phyloP scores from a whole-genome alignment of 2,329 filamentous ascomycete species.

The Colletotrichum sojae region DNA sequence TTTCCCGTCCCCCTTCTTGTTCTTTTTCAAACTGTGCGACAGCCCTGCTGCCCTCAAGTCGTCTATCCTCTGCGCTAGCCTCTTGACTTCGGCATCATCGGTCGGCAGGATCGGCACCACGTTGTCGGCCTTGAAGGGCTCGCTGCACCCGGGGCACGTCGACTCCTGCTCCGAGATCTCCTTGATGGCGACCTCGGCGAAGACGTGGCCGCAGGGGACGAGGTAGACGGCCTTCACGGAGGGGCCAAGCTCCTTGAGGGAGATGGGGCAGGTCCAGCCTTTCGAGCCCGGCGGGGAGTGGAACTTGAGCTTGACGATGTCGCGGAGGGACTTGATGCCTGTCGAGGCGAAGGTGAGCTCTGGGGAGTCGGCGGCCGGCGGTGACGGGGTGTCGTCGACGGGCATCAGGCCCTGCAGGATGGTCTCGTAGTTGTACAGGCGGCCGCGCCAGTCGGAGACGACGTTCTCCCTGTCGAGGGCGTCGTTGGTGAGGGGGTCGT shows the following conservation, averaged over 20 bases:
- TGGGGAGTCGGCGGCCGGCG: slow-evolving; percentile 44
- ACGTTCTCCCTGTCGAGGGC: slow-evolving; percentile 78
- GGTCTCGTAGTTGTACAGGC: slow-evolving; percentile 95
- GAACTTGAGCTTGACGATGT: slow-evolving; percentile 90
- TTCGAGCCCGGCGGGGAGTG: slow-evolving; percentile 59
- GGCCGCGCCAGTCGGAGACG: slow-evolving; percentile 87
- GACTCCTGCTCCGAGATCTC: slow-evolving; percentile 79
- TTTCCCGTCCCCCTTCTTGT: slow-evolving; percentile 74
- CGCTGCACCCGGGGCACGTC: slow-evolving; percentile 80
- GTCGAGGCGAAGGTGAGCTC: slow-evolving; percentile 60
- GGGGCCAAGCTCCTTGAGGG: slow-evolving; percentile 87
- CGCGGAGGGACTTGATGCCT: slow-evolving; percentile 84
- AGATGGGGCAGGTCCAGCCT: slow-evolving; percentile 87
- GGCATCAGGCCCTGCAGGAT: slow-evolving; percentile 76
- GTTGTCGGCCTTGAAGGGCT: slow-evolving; percentile 79
- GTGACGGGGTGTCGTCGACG: slow-evolving; percentile 48
- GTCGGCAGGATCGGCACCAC: slow-evolving; percentile 86
- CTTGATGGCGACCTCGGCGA: slow-evolving; percentile 87
- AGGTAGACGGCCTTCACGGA: slow-evolving; percentile 87
- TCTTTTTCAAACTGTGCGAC: slow-evolving; percentile 91
- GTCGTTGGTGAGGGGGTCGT: slow-evolving; percentile 87
- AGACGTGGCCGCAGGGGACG: slow-evolving; percentile 95
- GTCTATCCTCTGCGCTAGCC: slow-evolving; percentile 75
- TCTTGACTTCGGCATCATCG: slow-evolving; percentile 77
- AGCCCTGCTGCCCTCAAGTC: slow-evolving; percentile 80